A percentile compares a stretch with the other conserved stretches of the same genome.
Evolutionary conservation across 2,329 filamentous ascomycete species (phyloP).

Genomic region (Lomentospora prolificans): DNA sequence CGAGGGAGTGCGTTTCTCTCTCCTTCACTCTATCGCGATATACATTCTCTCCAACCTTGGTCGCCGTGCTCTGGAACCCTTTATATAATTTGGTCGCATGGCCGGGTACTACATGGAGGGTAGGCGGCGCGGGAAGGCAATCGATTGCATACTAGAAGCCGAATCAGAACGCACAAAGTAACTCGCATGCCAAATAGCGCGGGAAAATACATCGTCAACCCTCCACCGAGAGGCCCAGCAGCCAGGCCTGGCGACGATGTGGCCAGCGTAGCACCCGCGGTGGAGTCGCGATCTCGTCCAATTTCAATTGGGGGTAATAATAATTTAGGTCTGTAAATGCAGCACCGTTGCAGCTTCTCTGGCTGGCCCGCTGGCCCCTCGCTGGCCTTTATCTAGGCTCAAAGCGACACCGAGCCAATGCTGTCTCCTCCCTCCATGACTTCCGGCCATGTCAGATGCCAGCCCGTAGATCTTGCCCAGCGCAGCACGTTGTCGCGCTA

Average conservation of each 20-base stretch:
- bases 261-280: too few species aligned
- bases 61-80: not conserved
- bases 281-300: not conserved
- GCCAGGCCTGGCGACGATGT: too few species aligned
- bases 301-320: not conserved
- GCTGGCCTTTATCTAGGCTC: not conserved
- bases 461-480: not conserved
- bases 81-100: not conserved
- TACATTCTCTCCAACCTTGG: not conserved
- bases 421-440: not conserved
- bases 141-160: not conserved
- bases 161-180: too few species aligned
- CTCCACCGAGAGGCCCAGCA: too few species aligned
- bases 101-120: not conserved
- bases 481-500: slow-evolving; percentile 1
- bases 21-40: too few species aligned
- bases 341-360: too few species aligned
- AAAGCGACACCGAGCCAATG: slow-evolving; percentile 2
- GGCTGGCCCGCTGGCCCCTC: too few species aligned
- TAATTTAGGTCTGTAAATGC: too few species aligned
- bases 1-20: not conserved
- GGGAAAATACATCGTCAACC: too few species aligned
- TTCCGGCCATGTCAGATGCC: not conserved
- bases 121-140: not conserved
- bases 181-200: too few species aligned